Evolutionary conservation across 2,329 filamentous ascomycete species (phyloP).

Genomic region (Neonectria magnoliae): DNA sequence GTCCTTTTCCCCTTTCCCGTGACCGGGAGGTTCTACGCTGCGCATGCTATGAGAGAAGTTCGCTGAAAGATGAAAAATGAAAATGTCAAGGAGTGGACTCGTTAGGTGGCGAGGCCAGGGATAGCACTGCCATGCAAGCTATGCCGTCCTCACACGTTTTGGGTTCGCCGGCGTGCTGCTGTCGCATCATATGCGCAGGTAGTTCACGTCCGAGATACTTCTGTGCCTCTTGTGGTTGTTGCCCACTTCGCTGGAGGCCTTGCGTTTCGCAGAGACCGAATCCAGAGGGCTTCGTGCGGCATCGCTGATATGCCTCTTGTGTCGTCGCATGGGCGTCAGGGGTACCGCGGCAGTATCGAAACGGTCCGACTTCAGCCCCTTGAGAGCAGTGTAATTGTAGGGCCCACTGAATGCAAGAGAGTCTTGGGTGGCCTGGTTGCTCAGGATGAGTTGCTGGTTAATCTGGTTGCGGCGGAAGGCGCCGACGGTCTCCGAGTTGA

Average conservation of each 20-base stretch:
- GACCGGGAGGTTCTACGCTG: constrained; percentile 28
- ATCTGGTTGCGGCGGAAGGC: constrained; percentile 79
- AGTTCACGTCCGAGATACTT: constrained; percentile 67
- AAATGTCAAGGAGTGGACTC: constrained; percentile 29
- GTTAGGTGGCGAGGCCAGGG: constrained; percentile 54
- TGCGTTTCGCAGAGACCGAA: constrained; percentile 62
- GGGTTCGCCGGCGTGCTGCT: constrained; percentile 19
- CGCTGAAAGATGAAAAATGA: constrained; percentile 33
- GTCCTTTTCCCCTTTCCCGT: constrained; percentile 24
- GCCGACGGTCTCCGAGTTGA: constrained; percentile 74
- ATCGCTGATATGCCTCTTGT: constrained; percentile 59
- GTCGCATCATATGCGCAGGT: constrained; percentile 54
- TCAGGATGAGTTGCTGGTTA: constrained; percentile 69
- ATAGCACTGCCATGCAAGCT: constrained; percentile 46
- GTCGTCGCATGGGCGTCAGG: constrained; percentile 73
- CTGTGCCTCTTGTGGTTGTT: constrained; percentile 65
- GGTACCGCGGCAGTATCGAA: constrained; percentile 73
- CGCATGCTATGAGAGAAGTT: constrained; percentile 36
- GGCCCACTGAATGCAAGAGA: constrained; percentile 70
- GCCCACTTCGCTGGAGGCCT: constrained; percentile 58
- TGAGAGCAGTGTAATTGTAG: constrained; percentile 68
- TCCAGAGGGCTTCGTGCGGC: constrained; percentile 61
- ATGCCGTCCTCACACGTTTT: constrained; percentile 61
- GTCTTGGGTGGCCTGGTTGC: constrained; percentile 69
- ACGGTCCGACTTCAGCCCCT: constrained; percentile 72